Evolutionary conservation across 2,329 filamentous ascomycete genomes (phyloP), one percentile per base, ranked within the genome.

Genomic region (Trichophyton mentagrophytes): DNA sequence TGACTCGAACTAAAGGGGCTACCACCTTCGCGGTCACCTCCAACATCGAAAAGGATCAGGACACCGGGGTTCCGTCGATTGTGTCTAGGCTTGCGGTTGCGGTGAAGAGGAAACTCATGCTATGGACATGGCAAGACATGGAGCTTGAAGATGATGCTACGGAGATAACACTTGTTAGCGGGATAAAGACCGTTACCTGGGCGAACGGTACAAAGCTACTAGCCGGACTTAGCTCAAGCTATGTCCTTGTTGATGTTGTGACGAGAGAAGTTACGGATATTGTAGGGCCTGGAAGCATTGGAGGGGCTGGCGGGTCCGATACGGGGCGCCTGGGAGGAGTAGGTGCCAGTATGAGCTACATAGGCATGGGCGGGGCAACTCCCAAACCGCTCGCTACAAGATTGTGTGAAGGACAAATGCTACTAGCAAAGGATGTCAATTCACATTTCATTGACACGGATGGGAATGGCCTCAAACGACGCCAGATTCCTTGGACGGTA

Each of bases 341-440:
- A 62, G 88, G 86, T 60, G 88, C 87, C 6, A 89, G 90, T 56
- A 96, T 97, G 90, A 90, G 91, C 51, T 97, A 97, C 70, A 95
- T 97, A 82, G 92, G 92, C 0, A 85, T 97, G 70, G 90, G 89
- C 57, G 88, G 89, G 47, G 93, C 90, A 77, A 89, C 92, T 61
- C 92, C 93, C 1, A 95, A 89, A 69, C 95, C 93, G 5, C 80
- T 99, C 67, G 89, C 89, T 4, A 86, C 91, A 4, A 87, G 87
- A 66, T 79, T 99, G 11, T 83, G 84, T 2, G 88, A 95, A 65
- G 88, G 89, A 3, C 84, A 96, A 74, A 83, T 97, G 71, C 76
- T 99, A 62, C 80, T 99, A n/a, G 90, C 92, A n/a, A 96, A 95
- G 72, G 93, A 99, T 67, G 90, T 96, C 68, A 95, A 96, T 71